Conservation (phyloP, 2,329 filamentous ascomycete genomes). For the Phialophora chinensis region DNA sequence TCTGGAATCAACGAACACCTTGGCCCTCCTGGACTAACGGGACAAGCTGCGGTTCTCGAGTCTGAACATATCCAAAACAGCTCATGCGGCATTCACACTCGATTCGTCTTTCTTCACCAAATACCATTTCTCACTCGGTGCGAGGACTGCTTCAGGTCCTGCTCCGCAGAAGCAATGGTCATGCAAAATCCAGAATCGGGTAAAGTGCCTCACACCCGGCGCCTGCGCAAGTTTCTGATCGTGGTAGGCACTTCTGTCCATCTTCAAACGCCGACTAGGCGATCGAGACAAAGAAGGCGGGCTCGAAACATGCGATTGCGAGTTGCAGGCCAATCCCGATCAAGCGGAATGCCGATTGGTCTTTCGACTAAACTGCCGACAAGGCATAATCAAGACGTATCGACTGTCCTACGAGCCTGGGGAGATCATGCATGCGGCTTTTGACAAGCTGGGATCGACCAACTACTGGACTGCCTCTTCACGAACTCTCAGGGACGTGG, state of each 20-base stretch:
- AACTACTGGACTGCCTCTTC: constrained; percentile 67
- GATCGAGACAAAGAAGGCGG: constrained; percentile 65
- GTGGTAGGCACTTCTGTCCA: constrained; percentile 61
- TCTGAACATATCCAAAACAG: constrained; percentile 68
- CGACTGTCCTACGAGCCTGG: constrained; percentile 68
- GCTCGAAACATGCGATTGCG: constrained; percentile 67
- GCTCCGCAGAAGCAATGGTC: constrained; percentile 35
- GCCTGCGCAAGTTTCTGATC: constrained; percentile 16
- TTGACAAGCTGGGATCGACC: constrained; percentile 61
- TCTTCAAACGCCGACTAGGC: constrained; percentile 64
- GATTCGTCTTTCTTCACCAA: constrained; percentile 63
- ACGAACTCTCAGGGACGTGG: constrained; percentile 63
- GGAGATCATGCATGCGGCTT: constrained; percentile 67
- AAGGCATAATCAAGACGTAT: constrained; percentile 69
- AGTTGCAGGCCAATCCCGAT: constrained; percentile 61
- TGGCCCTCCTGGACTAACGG: constrained; percentile 13
- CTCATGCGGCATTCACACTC: constrained; percentile 66
- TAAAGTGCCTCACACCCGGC: constrained; percentile 16
- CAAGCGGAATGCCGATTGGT: constrained; percentile 66
- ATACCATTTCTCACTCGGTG: constrained; percentile 58
- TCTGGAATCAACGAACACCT: not conserved
- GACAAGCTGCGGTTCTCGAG: constrained; percentile 64
- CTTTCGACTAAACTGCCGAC: constrained; percentile 66
- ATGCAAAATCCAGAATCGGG: constrained; percentile 39
- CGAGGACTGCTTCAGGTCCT: constrained; percentile 20